Percentiles rank a stretch among this genome's conserved stretches.
These are phyloP conservation scores for Fraxinus quadrangulata DNA, from an alignment of 257 asterid species.

Conservation along the genomic window DNA sequence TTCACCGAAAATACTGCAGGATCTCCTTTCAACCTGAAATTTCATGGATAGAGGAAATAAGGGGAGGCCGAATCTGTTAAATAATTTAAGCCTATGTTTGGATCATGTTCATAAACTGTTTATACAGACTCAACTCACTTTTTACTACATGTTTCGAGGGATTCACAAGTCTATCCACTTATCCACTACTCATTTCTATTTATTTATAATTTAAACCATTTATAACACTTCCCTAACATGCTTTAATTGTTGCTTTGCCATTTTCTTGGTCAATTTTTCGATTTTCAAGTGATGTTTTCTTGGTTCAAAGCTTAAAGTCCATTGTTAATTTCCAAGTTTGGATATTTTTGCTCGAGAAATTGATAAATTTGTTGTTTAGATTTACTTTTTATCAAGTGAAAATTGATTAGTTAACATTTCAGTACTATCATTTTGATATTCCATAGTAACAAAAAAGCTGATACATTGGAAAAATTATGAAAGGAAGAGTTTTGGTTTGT, in stretches of 20 bases:
- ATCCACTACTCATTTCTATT: too few species aligned
- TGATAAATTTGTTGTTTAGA: slow-evolving; percentile 17
- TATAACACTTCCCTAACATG: too few species aligned
- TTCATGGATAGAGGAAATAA: not conserved
- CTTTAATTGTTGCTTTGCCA: not conserved
- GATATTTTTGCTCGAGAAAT: not conserved
- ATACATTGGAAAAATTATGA: slow-evolving; percentile 1
- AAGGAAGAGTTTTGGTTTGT: slow-evolving; percentile 3
- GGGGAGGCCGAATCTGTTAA: not conserved
- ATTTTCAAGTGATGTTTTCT: too few species aligned
- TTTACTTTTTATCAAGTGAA: slow-evolving; percentile 12
- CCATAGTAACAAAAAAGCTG: not conserved
- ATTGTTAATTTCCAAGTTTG: not conserved
- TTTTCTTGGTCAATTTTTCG: slow-evolving; percentile 12
- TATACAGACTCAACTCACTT: too few species aligned
- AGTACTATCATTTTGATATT: slow-evolving; percentile 5
- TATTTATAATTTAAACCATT: too few species aligned
- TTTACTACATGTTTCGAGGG: too few species aligned
- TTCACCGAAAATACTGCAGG: slow-evolving; percentile 1
- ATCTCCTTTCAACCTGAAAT: slow-evolving; percentile 13
- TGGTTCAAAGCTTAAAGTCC: not conserved
- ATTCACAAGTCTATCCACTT: too few species aligned
- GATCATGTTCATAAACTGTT: too few species aligned
- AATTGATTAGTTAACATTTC: slow-evolving; percentile 18
- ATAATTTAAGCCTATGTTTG: not conserved